A percentile compares a stretch with the other conserved stretches of the same genome.
phyloP scores from a whole-genome alignment of 2,329 filamentous ascomycete genomes.

The Talaromyces rugulosus region DNA sequence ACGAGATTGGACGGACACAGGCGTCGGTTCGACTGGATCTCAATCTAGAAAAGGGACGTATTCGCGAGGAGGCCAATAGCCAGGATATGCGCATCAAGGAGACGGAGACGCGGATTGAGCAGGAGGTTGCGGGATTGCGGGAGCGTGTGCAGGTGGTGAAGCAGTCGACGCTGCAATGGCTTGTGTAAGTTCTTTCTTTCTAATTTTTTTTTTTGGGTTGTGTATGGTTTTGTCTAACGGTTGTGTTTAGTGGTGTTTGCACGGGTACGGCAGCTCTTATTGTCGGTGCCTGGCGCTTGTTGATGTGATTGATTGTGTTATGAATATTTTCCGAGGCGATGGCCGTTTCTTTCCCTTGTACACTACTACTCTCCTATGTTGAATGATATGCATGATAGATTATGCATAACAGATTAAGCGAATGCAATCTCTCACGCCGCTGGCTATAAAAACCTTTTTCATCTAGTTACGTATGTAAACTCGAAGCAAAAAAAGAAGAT shows the following conservation, averaged over 20 bases:
- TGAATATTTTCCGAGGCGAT: background rate
- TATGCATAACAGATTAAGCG: background rate
- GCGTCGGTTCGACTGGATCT: constrained; percentile 87
- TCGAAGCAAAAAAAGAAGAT: no score
- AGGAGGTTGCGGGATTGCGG: constrained; percentile 84
- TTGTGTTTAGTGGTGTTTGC: constrained; percentile 48
- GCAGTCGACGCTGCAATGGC: constrained; percentile 95
- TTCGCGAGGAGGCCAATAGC: constrained; percentile 90
- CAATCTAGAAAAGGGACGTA: constrained; percentile 94
- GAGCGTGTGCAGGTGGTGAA: constrained; percentile 97
- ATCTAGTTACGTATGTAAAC: background rate
- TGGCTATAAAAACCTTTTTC: no score
- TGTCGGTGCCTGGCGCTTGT: constrained; percentile 57
- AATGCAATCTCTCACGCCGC: no score
- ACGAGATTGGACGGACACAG: constrained; percentile 92
- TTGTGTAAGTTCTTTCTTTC: constrained; percentile 69
- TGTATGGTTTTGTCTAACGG: background rate
- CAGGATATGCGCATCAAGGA: constrained; percentile 99
- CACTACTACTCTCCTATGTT: background rate
- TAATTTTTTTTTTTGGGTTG: background rate
- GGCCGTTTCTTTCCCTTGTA: background rate
- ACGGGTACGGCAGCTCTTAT: constrained; percentile 58
- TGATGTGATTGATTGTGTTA: constrained; percentile 42
- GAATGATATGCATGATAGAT: background rate
- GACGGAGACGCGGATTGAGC: constrained; percentile 97